Evolutionary conservation across 441 rosid genomes (phyloP), one percentile per base, ranked within the genome.

Genomic region (Sinapis alba): DNA sequence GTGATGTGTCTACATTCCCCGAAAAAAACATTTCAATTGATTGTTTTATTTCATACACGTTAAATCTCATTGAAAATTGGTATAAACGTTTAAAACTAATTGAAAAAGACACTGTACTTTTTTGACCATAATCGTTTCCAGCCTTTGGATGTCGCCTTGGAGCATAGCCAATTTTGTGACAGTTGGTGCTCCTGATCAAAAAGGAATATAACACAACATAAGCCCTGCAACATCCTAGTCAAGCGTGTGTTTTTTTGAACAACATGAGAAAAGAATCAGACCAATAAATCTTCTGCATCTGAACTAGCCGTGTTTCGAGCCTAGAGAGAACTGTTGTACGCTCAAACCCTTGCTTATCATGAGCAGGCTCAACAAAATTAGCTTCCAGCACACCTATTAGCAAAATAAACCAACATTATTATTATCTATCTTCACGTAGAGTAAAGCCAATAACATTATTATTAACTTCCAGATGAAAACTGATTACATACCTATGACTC

Each of bases 231-330:
- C 74, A 65, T 59, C 56, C 26, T 50, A 65, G 16, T n/a, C 45
- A 1, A 18, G 59, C 6, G 5, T 23, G 11, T 10, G 21, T 9
- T 2, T 71, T 28, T 38, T 64, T 32, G 50, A 61, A 63, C 54
- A 16, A 7, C n/a, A 34, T 32, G 62, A 23, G 74, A 34, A 28
- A 7, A 74, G 76, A 19, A 62, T 45, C 85, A 63, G 69, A 93
- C 98, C 98, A 93, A 79, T 93, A 93, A 60, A 36, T 70, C 74
- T 91, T 93, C 74, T 93, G 97, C 90, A 91, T 89, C 61, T 91
- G 91, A 61, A 85, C 27, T 51, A 88, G 79, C 27, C 84, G 79
- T 10, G 77, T 45, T 80, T 86, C 90, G 13, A 88, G 90, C 75
- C 86, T 86, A 24, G 90, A 81, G 65, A 88, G 90, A 77, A 86